Base-by-base conservation (phyloP, 768 basidiomycete species). In the Serendipita sp. region DNA sequence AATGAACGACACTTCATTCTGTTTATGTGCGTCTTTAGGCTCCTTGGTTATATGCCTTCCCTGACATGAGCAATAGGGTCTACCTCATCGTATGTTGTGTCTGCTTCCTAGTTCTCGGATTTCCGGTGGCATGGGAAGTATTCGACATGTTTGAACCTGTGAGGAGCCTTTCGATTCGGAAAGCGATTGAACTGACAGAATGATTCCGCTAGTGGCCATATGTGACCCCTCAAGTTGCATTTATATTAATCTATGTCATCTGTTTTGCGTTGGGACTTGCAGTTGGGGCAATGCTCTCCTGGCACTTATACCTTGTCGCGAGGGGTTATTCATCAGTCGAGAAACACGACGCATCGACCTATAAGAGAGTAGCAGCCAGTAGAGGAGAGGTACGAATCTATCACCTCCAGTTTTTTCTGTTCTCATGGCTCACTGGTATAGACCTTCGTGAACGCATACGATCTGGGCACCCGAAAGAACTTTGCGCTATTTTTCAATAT, bases 1-100 rank as follows among this genome's bases (percentile, higher is more conserved):
- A 99, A 98, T 69, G 94, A 97, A 72, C 85, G 95, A 0, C 92
- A 97, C 75, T 99, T 99, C 70, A 81, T 95, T 45, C 76, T 98
- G 54, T 99, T 98, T 80, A 87, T 98, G 91, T 90, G 67, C 64
- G 86, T 75, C n/a, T 4, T 38, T 45, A 56, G 15, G 13, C n/a
- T 62, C 64, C 56, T 53, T 32, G 63, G 45, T 11, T n/a, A 18
- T 24, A 24, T 24, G 24, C 24, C 24, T 24, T 24, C 24, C 24
- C 24, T 24, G 24, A 45, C 45, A 44, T 63, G 4, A 35, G 3
- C 28, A 63, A 13, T 51, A 94, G 92, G 83, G 78, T 79, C 34
- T 96, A 95, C 74, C 84, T 97, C 45, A 83, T 88, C 24, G 65
- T 92, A 1, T 78, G 84, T 0, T 83, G 88, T 13, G 80, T 84